Evolutionary conservation across 2,329 filamentous ascomycete species (phyloP).

Genomic region (Thermochaetoides dissita): DNA sequence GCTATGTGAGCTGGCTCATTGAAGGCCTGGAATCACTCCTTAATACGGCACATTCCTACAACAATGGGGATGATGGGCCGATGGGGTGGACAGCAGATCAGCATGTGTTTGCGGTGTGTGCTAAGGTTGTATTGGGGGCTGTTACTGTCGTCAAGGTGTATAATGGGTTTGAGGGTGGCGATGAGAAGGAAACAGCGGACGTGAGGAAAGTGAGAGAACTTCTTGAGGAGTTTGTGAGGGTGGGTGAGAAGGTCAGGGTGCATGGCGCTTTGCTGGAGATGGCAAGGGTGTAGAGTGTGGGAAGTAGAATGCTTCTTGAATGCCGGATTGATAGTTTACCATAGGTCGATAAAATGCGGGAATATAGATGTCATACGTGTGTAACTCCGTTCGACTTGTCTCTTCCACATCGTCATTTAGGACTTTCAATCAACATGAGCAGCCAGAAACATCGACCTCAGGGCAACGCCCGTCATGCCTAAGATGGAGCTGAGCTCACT

Average conservation of each 20-base stretch:
- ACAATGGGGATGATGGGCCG: slow-evolving; percentile 10
- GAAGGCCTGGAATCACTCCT: not conserved
- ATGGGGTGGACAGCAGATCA: slow-evolving; percentile 18
- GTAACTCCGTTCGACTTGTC: no score
- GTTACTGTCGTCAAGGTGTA: slow-evolving; percentile 4
- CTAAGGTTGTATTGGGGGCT: slow-evolving; percentile 13
- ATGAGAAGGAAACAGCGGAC: no score
- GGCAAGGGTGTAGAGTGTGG: not conserved
- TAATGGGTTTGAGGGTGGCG: not conserved
- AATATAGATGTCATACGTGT: no score
- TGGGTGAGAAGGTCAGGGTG: slow-evolving; percentile 8
- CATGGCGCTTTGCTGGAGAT: slow-evolving; percentile 16
- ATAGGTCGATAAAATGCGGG: no score
- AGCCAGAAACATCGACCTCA: no score
- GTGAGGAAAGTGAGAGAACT: slow-evolving; percentile 2
- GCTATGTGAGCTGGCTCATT: slow-evolving; percentile 7
- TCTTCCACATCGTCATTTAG: no score
- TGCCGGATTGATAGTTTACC: no score
- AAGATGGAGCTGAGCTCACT: no score
- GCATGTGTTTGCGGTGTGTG: slow-evolving; percentile 17
- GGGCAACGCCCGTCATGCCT: no score
- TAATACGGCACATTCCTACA: no score
- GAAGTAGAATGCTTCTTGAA: no score
- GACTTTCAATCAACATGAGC: no score
- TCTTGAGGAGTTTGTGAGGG: slow-evolving; percentile 9